phyloP scores from a whole-genome alignment of 495 filamentous ascomycete genomes.

The Pyronema omphalodes region DNA sequence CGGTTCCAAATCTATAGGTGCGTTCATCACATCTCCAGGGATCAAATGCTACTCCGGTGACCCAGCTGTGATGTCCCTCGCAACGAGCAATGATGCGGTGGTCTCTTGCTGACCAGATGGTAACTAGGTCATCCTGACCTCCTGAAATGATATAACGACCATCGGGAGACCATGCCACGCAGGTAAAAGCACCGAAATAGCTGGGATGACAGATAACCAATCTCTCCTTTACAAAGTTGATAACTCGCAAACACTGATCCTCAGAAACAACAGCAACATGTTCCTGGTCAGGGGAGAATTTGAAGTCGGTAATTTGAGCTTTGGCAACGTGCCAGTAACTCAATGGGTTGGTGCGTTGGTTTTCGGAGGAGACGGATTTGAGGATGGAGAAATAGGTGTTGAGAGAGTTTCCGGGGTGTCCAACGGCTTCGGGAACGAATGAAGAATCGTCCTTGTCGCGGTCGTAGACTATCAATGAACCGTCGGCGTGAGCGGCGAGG shows the following conservation, averaged over 20 bases:
- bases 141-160: constrained; percentile 90
- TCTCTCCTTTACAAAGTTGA: constrained; percentile 85
- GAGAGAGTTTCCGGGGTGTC: constrained; percentile 4
- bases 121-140: constrained; percentile 86
- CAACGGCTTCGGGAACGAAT: constrained; percentile 38
- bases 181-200: constrained; percentile 83
- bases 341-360: constrained; percentile 84
- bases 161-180: constrained; percentile 94
- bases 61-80: constrained; percentile 89
- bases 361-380: constrained; percentile 80
- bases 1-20: constrained; percentile 87
- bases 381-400: constrained; percentile 30
- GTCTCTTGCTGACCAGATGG: constrained; percentile 81
- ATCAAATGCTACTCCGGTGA: constrained; percentile 82
- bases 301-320: constrained; percentile 70
- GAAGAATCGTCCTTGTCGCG: constrained; percentile 91
- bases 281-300: constrained; percentile 68
- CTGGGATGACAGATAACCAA: constrained; percentile 34
- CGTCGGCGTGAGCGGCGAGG: constrained; percentile 81
- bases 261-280: constrained; percentile 87
- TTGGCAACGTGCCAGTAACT: constrained; percentile 80
- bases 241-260: constrained; percentile 72
- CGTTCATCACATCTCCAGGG: constrained; percentile 89
- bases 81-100: constrained; percentile 73
- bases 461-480: constrained; percentile 86